A percentile compares a stretch with the other conserved stretches of the same genome.
phyloP scores from a whole-genome alignment of 768 basidiomycete species.

The Naganishia kalamii region DNA sequence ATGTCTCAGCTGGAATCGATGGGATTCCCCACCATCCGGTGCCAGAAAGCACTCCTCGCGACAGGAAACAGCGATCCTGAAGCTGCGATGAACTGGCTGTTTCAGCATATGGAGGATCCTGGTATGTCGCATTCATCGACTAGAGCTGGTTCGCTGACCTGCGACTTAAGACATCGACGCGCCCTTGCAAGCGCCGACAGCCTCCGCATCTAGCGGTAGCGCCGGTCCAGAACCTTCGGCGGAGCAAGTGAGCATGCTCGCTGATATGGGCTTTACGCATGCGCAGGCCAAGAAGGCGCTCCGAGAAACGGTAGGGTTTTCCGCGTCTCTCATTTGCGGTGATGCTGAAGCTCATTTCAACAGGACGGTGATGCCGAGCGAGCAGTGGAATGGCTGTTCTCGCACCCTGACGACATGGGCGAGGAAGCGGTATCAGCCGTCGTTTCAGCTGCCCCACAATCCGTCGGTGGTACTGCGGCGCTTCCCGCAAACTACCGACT shows the following conservation, averaged over 20 bases:
- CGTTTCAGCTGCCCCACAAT: slow-evolving; percentile 39
- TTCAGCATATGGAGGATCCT: slow-evolving; percentile 88
- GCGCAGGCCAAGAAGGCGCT: slow-evolving; percentile 82
- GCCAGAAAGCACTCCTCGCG: slow-evolving; percentile 82
- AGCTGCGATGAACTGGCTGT: slow-evolving; percentile 91
- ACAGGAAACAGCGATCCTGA: slow-evolving; percentile 69
- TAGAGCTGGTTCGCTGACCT: not conserved
- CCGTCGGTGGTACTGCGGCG: slow-evolving; percentile 53
- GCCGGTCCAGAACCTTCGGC: slow-evolving; percentile 56
- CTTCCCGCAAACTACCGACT: slow-evolving; percentile 74
- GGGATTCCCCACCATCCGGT: slow-evolving; percentile 82
- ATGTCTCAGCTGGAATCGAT: slow-evolving; percentile 73
- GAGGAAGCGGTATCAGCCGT: slow-evolving; percentile 48
- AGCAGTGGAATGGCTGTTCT: slow-evolving; percentile 94
- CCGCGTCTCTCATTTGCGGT: not conserved
- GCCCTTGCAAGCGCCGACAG: slow-evolving; percentile 53
- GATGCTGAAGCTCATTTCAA: not conserved
- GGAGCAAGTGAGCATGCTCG: slow-evolving; percentile 66
- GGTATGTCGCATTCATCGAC: slow-evolving; percentile 50
- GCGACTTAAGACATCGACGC: slow-evolving; percentile 68
- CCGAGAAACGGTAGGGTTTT: slow-evolving; percentile 61
- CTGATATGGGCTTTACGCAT: slow-evolving; percentile 85
- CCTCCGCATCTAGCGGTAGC: slow-evolving; percentile 27
- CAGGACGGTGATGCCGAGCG: slow-evolving; percentile 71
- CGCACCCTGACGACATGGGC: slow-evolving; percentile 78